Percentiles rank a stretch among this genome's conserved stretches.
Evolutionary conservation across 2,329 filamentous ascomycete genomes (phyloP).

Genomic region (Apiospora arundinis): DNA sequence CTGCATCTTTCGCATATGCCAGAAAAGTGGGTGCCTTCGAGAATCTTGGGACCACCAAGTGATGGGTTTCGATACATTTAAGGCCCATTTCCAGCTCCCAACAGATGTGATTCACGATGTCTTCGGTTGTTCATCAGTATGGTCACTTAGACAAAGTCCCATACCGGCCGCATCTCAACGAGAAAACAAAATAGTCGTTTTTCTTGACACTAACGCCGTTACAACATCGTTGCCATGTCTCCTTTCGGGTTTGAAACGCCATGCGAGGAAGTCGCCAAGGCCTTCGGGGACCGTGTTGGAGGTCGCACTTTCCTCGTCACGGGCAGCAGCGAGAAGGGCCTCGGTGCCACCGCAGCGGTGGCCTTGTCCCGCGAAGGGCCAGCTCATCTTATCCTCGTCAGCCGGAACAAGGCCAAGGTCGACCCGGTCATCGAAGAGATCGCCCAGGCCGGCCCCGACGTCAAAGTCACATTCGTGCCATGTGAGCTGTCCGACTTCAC

Average conservation of each 20-base stretch:
- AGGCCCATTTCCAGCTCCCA: neutral
- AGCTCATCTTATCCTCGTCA: conserved; percentile 29
- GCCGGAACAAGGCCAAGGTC: conserved; percentile 27
- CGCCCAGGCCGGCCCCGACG: conserved; percentile 23
- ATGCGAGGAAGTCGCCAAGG: conserved; percentile 26
- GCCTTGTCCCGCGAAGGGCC: conserved; percentile 25
- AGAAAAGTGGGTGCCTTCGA: neutral
- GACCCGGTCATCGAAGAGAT: conserved; percentile 31
- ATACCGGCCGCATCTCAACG: neutral
- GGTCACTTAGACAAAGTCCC: too few relatives aligned
- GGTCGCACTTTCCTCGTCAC: conserved; percentile 34
- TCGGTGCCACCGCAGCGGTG: conserved; percentile 26
- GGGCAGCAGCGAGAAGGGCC: conserved; percentile 25
- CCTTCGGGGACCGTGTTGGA: conserved; percentile 27
- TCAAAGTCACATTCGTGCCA: conserved; percentile 28
- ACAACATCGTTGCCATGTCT: conserved; percentile 26
- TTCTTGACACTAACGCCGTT: neutral
- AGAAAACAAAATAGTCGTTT: neutral
- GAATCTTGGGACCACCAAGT: neutral
- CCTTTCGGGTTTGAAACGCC: conserved; percentile 25
- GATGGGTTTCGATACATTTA: neutral
- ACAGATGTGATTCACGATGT: neutral
- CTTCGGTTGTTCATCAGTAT: too few relatives aligned
- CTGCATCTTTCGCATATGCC: neutral
- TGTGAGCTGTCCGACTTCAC: conserved; percentile 17